Evolutionary conservation across 2,329 filamentous ascomycete genomes (phyloP), one percentile per base, ranked within the genome.

Genomic region (Fusarium sp.): DNA sequence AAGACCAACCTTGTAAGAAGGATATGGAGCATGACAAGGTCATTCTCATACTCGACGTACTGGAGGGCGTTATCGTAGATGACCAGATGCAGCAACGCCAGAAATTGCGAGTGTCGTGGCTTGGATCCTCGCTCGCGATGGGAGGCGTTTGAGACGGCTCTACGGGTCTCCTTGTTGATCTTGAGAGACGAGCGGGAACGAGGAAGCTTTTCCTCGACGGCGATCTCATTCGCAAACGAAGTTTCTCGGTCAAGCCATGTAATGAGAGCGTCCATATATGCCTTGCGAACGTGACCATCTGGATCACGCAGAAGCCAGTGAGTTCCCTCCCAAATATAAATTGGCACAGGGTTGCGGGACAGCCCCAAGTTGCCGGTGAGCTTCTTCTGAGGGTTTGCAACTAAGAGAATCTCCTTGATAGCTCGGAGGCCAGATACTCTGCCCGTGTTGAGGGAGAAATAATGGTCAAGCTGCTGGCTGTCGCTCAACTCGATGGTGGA

Each of bases 301-400:
- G 90, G 87, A 78, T 98, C 96, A 42, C 93, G 91, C 26, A 98
- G 85, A 49, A 98, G 89, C 94, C 94, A 98, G 70, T 98, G 94
- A 0, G 95, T 98, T n/a, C 94, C 94, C 82, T 98, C 95, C 96
- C 96, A 99, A 1, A 95, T 93, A 62, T 93, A 89, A 14, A 97
- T 87, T 1, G 93, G 91, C 2, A 97, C 93, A 45, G 87, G 90
- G 80, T 92, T 94, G 72, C 95, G 89, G 11, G 91, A 90, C 58
- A 96, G 88, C 36, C 89, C 89, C 58, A 86, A 87, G 80, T 87
- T 90, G 74, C 88, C 88, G 74, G 85, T 87, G 68, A 87, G 84
- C 74, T 87, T 90, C 28, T 87, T 88, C 74, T 88, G 88, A 47
- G 88, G 88, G 78, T 97, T 97, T 7, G 96, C 95, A 28, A 97